Base-by-base conservation (phyloP, 1,284 basidiomycete species). In the Sporisorium graminicola region DNA sequence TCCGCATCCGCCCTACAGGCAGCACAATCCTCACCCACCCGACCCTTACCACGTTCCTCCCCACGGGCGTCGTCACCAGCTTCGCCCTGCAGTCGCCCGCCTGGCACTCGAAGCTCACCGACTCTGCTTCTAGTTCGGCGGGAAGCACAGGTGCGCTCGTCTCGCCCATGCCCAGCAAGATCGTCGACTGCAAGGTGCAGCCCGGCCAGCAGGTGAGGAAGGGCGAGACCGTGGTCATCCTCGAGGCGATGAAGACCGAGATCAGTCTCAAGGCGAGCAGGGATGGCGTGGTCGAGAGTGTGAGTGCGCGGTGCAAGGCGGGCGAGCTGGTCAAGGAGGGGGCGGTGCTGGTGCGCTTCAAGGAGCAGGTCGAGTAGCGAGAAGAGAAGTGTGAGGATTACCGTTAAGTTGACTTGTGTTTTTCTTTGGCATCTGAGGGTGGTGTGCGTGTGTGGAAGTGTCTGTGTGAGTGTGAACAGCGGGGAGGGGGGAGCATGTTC, bases 231-330 rank as follows among this genome's bases (percentile, higher is more conserved):
- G 88, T 94, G 13, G 91, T 94, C 31, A 91, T 96, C 22, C 86
- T 96, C 78, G 94, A 96, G 87, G 95, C 93, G 81, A 97, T 96
- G 94, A 97, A 97, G 88, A 95, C 92, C 55, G 92, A 82, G 37
- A 79, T 80, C 37, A 52, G 93, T 47, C 85, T 97, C 78, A 89
- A 93, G 65, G 90, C 93, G 13, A 89, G 90, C 62, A 88, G 88
- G 6, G 88, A 88, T 47, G 94, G 93, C 12, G 87, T 90, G 8
- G 90, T 95, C 3, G 90, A 88, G 75, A 88, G 88, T 43, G 89
- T 95, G 9, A 64, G 60, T 55, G 43, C 18, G 8, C 79, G 75
- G 52, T 70, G 74, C 29, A 90, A 89, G n/a, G 93, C 92, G 78
- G 93, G 93, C 6, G 91, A 93, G 83, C 93, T 94, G 90, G 93